Base-by-base conservation (phyloP, 495 filamentous ascomycete genomes). In the Talaromyces liani region DNA sequence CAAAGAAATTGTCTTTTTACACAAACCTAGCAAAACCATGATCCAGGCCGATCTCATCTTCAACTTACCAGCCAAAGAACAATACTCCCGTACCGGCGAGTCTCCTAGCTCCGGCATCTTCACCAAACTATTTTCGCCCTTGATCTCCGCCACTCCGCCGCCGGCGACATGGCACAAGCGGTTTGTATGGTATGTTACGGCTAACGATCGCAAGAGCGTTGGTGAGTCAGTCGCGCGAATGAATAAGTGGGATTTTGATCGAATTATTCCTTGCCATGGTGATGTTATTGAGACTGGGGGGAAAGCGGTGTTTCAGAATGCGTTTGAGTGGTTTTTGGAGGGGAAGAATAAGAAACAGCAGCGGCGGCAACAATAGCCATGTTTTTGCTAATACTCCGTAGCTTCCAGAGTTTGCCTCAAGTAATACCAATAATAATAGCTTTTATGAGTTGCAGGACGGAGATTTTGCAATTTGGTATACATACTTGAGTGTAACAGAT, bases 1-100 rank as follows among this genome's bases (percentile, higher is more conserved):
- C 70, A 88, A 90, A 72, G 94, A 98, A 73, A 72, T 98, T 10
- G 91, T 93, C 22, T 91, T 97, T 72, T 73, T 87, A 69, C 91
- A 96, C 73, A 89, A 88, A 71, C 92, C 90, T 0, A 87, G 89
- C 27, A 78, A 80, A 41, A 92, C 91, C 0, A 75, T 98, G n/a
- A 91, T 98, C 67, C 79, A 97, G 76, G 94, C 91, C 20, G 94
- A 98, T 71, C 71, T 98, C 45, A 67, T 97, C 63, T 98, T 98
- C 79, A 97, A 97, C 72, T 75, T 97, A 22, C 94, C 94, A 0
- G 88, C 93, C 1, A 81, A 73, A 1, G 94, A 98, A 76, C 94
- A 98, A 74, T 96, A 92, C 75, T 89, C 86, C 45, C 86, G 81
- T 64, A 80, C 81, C 0, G 76, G 81, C 16, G 80, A 82, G 62